Conservation (phyloP, 2,329 filamentous ascomycete genomes). For the Cordyceps cicadae region DNA sequence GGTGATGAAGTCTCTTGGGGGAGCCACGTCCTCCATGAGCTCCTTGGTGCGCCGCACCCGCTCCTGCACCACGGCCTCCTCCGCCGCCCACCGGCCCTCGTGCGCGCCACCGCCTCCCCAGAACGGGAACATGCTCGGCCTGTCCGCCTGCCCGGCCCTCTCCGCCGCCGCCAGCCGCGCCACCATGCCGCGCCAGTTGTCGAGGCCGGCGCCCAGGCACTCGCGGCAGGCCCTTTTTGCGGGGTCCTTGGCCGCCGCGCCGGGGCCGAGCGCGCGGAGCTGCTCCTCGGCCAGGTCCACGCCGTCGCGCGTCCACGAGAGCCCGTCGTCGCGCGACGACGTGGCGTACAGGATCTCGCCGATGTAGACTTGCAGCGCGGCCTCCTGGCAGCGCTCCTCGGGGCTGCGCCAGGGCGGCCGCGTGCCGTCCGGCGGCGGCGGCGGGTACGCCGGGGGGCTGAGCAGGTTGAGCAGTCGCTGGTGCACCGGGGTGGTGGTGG, state of each 20-base stretch:
- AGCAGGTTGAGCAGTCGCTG: slow-evolving; percentile 20
- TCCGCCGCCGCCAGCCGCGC: slow-evolving; percentile 50
- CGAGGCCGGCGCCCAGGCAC: slow-evolving; percentile 67
- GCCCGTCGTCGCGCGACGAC: slow-evolving; percentile 53
- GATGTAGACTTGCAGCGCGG: slow-evolving; percentile 79
- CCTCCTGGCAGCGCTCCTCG: slow-evolving; percentile 70
- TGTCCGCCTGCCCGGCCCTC: slow-evolving; percentile 25
- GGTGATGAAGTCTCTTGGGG: slow-evolving; percentile 26
- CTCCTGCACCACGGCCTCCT: slow-evolving; percentile 46
- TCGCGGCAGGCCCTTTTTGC: slow-evolving; percentile 56
- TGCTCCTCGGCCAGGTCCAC: slow-evolving; percentile 72
- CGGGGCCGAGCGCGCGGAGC: slow-evolving; percentile 36
- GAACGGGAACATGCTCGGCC: slow-evolving; percentile 27
- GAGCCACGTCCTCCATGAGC: slow-evolving; percentile 40
- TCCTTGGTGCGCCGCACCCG: slow-evolving; percentile 42
- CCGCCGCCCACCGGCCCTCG: slow-evolving; percentile 44
- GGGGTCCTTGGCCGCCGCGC: slow-evolving; percentile 22
- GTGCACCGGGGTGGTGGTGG: slow-evolving; percentile 12
- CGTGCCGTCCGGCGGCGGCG: slow-evolving; percentile 62
- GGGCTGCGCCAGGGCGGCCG: slow-evolving; percentile 55
- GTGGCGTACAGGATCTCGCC: slow-evolving; percentile 84
- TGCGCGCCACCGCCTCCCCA: slow-evolving; percentile 27
- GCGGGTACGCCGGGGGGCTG: slow-evolving; percentile 56
- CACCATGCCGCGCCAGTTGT: slow-evolving; percentile 81
- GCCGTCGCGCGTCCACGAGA: slow-evolving; percentile 84